Evolutionary conservation across 768 basidiomycete species (phyloP).

Genomic region (Pleurotus ostreatus): DNA sequence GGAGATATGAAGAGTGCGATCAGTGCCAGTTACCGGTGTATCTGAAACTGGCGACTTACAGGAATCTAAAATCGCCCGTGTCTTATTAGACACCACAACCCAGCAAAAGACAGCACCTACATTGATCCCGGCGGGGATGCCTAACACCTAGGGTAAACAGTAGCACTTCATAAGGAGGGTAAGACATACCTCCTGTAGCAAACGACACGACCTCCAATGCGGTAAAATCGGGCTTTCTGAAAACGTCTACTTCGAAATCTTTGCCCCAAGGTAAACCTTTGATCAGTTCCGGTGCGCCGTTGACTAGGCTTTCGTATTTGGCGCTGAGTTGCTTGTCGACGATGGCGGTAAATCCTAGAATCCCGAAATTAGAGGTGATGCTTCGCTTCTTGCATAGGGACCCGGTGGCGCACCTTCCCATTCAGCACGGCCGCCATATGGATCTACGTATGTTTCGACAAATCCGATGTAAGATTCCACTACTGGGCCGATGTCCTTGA

Average conservation of each 20-base stretch:
- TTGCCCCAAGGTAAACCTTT: conserved; percentile 81
- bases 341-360: conserved; percentile 80
- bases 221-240: conserved; percentile 86
- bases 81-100: background rate
- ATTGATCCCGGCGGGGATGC: conserved; percentile 87
- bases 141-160: conserved; percentile 24
- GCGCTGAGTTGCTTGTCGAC: conserved; percentile 81
- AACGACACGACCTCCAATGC: conserved; percentile 81
- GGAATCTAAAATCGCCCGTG: conserved; percentile 50
- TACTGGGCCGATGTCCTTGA: conserved; percentile 81
- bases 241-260: conserved; percentile 63
- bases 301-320: conserved; percentile 76
- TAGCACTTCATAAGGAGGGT: background rate
- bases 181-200: conserved; percentile 67
- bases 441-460: conserved; percentile 78
- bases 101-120: conserved; percentile 31
- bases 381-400: background rate
- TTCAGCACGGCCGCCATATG: conserved; percentile 87
- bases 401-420: conserved; percentile 66
- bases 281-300: conserved; percentile 73
- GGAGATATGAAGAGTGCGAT: too few relatives aligned
- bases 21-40: too few relatives aligned
- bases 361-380: conserved; percentile 9
- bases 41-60: conserved; percentile 27
- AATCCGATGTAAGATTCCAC: conserved; percentile 83